Evolutionary conservation across 805 yeast genomes (phyloP).

Genomic region (Saccharomycopsis oosterbeekiorum): DNA sequence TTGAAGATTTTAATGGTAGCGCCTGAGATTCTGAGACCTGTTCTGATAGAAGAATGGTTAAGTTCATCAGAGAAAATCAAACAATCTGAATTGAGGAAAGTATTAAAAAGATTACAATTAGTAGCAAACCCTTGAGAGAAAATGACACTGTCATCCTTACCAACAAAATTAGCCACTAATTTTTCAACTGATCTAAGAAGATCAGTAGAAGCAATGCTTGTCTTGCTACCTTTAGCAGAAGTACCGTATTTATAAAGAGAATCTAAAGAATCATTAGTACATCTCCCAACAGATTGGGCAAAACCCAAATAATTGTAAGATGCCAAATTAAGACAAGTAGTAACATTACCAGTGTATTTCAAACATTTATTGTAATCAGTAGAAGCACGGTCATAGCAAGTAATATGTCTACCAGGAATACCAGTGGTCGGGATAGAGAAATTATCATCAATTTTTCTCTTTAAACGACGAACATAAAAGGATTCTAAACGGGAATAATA

Average conservation of each 20-base stretch:
- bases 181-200: constrained; percentile 66
- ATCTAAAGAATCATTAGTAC: constrained; percentile 70
- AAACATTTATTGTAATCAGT: constrained; percentile 54
- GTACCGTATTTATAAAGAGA: constrained; percentile 64
- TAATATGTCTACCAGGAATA: constrained; percentile 88
- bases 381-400: constrained; percentile 71
- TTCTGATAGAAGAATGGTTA: constrained; percentile 92
- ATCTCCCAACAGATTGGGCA: constrained; percentile 88
- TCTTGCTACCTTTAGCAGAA: constrained; percentile 69
- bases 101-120: constrained; percentile 76
- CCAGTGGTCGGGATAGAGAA: constrained; percentile 95
- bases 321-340: constrained; percentile 74
- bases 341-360: constrained; percentile 64
- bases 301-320: constrained; percentile 94
- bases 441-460: constrained; percentile 85
- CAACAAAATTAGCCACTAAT: constrained; percentile 75
- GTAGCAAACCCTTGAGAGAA: constrained; percentile 96
- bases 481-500: constrained; percentile 90
- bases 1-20: constrained; percentile 86
- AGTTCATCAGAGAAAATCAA: constrained; percentile 88
- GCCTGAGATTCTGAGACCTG: constrained; percentile 88
- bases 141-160: constrained; percentile 78
- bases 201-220: constrained; percentile 64
- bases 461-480: constrained; percentile 87
- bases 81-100: constrained; percentile 78